Evolutionary conservation across 2,329 filamentous ascomycete species (phyloP), one percentile per base, ranked within the genome.

Genomic region (Trichoderma guizhouense): DNA sequence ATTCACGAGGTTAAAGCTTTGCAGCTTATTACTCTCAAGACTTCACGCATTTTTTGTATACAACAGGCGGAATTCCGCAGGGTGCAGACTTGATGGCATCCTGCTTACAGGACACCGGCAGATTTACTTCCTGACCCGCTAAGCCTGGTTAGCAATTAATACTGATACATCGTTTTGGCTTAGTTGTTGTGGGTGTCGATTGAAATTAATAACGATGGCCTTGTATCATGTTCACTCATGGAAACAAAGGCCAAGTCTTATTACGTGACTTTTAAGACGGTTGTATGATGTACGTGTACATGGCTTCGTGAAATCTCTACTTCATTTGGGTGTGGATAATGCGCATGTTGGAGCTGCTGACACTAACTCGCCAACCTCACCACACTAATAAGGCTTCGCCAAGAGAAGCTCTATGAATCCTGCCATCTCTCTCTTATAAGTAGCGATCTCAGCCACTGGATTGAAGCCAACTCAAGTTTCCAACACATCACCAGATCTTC

Each of bases 61-160:
- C 1, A 9, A 34, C 11, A 32, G 18, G 57, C 57, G 57, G 57
- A 60, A 60, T 6, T 60, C 57, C 57, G 57, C 57, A 60, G 3
- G 15, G 5, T 7, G 15, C 14, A n/a, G 24, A 18, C 28, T 30
- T 28, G 53, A 5, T 18, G 5, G 14, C 15, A 55, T 5, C 53
- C 18, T 7, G 15, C 26, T 30, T 58, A n/a, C 28, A 30, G 28
- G 1, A 9, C 24, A 8, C 12, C 32, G 9, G 9, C n/a, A 60
- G 9, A 32, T 7, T 8, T 0, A 12, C 28, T 58, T 5, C 0
- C n/a, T 51, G 43, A 1, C 1, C 43, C 0, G n/a, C 43, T 9
- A n/a, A 11, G n/a, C 39, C 7, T n/a, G 7, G 15, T 43, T 4
- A 18, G 39, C 15, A 4, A 18, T 43, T 43, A n/a, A 18, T 43